These are phyloP conservation scores for Fraxinus pennsylvanica DNA, from an alignment of 257 asterid genomes.

Conservation along the genomic window DNA sequence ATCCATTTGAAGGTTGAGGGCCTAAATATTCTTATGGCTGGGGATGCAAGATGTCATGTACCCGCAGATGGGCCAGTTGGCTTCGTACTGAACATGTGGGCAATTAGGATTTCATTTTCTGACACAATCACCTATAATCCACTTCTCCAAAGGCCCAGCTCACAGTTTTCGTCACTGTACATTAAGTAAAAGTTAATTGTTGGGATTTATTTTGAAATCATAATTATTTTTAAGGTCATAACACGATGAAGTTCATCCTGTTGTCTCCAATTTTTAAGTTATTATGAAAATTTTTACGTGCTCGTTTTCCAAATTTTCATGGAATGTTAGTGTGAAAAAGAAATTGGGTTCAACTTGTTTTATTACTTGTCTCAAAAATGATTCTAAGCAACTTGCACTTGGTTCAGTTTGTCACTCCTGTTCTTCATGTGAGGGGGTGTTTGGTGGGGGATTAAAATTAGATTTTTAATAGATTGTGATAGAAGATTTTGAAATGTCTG, in stretches of 20 bases:
- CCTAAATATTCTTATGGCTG: not conserved
- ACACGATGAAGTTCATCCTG: not conserved
- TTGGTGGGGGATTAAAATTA: too few relatives aligned
- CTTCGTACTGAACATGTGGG: not conserved
- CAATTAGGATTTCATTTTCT: not conserved
- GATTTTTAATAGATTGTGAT: too few relatives aligned
- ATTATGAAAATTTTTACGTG: too few relatives aligned
- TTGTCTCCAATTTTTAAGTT: not conserved
- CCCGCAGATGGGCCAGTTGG: not conserved
- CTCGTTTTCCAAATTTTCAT: not conserved
- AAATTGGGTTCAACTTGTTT: too few relatives aligned
- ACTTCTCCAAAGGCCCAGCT: not conserved
- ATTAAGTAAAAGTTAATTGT: too few relatives aligned
- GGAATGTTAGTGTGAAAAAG: not conserved
- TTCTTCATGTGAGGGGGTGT: too few relatives aligned
- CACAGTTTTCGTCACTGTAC: not conserved
- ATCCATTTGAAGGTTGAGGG: not conserved
- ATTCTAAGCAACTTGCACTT: too few relatives aligned
- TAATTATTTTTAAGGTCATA: not conserved
- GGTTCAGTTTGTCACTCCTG: too few relatives aligned
- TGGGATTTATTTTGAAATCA: not conserved
- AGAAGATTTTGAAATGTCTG: too few relatives aligned
- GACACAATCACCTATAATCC: not conserved
- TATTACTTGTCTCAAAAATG: too few relatives aligned
- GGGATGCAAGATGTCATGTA: not conserved